These are phyloP conservation scores for Eimeria nieschulzi DNA, from an alignment of 169 alveolate species.

Conservation along the genomic window DNA sequence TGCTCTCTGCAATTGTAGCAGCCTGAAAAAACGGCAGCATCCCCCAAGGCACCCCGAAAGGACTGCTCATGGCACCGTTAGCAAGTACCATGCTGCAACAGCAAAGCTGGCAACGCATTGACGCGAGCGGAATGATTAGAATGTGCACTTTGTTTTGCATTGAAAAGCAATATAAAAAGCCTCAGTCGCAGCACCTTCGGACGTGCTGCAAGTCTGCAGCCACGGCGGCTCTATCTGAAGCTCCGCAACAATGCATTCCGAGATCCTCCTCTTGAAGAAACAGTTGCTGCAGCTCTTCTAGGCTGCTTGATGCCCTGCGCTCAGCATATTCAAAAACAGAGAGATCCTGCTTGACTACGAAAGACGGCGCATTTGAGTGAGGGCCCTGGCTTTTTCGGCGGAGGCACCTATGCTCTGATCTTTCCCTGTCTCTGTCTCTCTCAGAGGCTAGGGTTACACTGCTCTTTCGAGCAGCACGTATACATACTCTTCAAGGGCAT, in stretches of 20 bases:
- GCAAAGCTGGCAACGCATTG: background rate
- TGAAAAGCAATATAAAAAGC: background rate
- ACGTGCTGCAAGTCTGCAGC: slow-evolving; percentile 33
- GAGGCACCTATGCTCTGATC: background rate
- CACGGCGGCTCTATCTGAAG: slow-evolving; percentile 15
- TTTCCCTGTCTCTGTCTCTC: background rate
- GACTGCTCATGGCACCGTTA: no score
- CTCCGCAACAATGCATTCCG: background rate
- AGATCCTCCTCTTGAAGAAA: background rate
- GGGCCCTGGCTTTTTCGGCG: background rate
- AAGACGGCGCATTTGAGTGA: background rate
- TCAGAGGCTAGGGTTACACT: background rate
- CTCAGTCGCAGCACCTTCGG: background rate
- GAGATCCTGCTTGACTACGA: background rate
- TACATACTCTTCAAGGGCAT: slow-evolving; percentile 31
- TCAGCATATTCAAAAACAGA: background rate
- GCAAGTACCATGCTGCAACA: no score
- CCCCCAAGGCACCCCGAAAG: no score
- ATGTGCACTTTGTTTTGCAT: background rate
- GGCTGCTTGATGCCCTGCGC: slow-evolving; percentile 32
- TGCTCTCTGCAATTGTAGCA: background rate
- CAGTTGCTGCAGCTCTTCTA: slow-evolving; percentile 49
- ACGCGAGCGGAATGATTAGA: background rate
- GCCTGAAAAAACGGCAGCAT: background rate
- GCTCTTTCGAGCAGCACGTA: background rate